A percentile compares a stretch with the other conserved stretches of the same genome.
Conservation (phyloP, 164 flowering plant genomes). For the Taxillus chinensis region DNA sequence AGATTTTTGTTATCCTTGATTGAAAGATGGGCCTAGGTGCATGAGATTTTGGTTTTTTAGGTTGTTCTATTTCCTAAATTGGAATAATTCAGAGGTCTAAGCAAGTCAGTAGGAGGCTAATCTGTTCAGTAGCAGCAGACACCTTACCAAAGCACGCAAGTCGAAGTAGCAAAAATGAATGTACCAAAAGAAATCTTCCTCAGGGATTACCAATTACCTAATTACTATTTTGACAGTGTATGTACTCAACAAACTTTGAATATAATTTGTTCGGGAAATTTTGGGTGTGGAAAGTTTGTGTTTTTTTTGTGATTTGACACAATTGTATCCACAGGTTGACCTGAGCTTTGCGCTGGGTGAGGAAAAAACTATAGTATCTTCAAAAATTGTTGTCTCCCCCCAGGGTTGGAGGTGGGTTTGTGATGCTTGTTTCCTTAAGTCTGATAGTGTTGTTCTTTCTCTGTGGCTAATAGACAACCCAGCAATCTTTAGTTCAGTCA, state of each 20-base stretch:
- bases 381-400: conserved; percentile 64
- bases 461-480: too few species aligned
- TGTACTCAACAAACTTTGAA: neutral
- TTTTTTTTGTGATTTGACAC: conserved; percentile 4
- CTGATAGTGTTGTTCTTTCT: too few species aligned
- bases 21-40: too few species aligned
- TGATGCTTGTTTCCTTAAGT: neutral
- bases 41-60: too few species aligned
- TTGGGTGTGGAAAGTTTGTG: too few species aligned
- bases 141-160: conserved; percentile 31
- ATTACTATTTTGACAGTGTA: conserved; percentile 88
- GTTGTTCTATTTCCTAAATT: conserved; percentile 1
- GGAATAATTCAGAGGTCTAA: conserved; percentile 32
- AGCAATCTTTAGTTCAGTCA: too few species aligned
- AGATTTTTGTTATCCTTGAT: too few species aligned
- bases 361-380: conserved; percentile 73
- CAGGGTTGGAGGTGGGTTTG: conserved; percentile 63
- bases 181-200: conserved; percentile 81
- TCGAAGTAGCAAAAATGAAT: conserved; percentile 68
- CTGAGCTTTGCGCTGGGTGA: conserved; percentile 77
- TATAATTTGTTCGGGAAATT: too few species aligned
- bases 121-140: conserved; percentile 75
- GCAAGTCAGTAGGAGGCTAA: conserved; percentile 30
- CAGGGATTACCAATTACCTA: conserved; percentile 83
- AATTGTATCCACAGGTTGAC: conserved; percentile 47